A percentile compares a stretch with the other conserved stretches of the same genome.
These are phyloP conservation scores for Apiotrichum porosum DNA, from an alignment of 1,284 basidiomycete species.

Conservation along the genomic window DNA sequence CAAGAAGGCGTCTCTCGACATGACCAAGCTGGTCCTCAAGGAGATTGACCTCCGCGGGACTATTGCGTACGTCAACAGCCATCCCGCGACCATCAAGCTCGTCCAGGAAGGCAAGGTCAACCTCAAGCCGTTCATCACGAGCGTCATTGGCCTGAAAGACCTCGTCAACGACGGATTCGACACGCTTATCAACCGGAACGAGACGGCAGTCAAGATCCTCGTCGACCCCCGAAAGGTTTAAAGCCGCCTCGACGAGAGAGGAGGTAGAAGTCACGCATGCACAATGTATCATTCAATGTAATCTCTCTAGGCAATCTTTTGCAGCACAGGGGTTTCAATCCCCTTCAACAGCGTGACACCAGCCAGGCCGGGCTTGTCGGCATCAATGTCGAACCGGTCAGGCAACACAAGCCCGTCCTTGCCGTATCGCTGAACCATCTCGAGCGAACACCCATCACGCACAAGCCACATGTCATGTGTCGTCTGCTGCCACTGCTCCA, in stretches of 20 bases:
- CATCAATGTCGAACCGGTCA: slow-evolving; percentile 9
- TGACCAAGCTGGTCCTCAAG: slow-evolving; percentile 15
- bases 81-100: slow-evolving; percentile 13
- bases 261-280: too few relatives aligned
- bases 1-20: slow-evolving; percentile 7
- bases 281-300: too few relatives aligned
- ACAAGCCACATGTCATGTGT: slow-evolving; percentile 21
- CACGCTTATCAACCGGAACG: slow-evolving; percentile 17
- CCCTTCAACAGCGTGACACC: neutral
- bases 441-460: slow-evolving; percentile 13
- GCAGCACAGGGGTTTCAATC: neutral
- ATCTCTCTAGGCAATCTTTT: too few relatives aligned
- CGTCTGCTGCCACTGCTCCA: slow-evolving; percentile 21
- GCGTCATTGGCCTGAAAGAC: slow-evolving; percentile 14
- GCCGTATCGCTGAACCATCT: slow-evolving; percentile 9
- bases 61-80: slow-evolving; percentile 13
- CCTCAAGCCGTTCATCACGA: slow-evolving; percentile 17
- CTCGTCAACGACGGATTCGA: slow-evolving; percentile 13
- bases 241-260: too few relatives aligned
- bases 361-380: neutral
- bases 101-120: slow-evolving; percentile 15
- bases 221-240: slow-evolving; percentile 12
- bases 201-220: slow-evolving; percentile 21
- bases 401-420: slow-evolving; percentile 2
- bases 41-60: slow-evolving; percentile 18